These are phyloP conservation scores for Elsinoe ampelina DNA, from an alignment of 2,329 filamentous ascomycete species.

Conservation along the genomic window DNA sequence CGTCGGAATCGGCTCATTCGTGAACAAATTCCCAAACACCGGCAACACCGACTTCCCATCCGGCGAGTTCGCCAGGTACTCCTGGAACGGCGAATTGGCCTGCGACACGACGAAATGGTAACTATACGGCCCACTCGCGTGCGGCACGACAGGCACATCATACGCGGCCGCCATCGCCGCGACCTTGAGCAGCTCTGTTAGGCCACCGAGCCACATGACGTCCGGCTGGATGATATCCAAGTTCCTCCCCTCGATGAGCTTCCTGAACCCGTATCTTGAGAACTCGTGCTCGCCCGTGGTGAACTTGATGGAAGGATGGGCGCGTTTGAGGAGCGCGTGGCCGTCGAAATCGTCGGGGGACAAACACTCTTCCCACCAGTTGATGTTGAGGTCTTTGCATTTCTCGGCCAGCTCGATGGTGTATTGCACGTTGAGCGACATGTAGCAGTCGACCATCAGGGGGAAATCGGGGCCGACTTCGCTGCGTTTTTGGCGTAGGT, in stretches of 20 bases:
- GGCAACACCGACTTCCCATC: constrained; percentile 84
- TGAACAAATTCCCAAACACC: constrained; percentile 84
- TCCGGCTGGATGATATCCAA: constrained; percentile 92
- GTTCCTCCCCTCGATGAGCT: constrained; percentile 83
- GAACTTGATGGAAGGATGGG: constrained; percentile 84
- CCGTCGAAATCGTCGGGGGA: constrained; percentile 88
- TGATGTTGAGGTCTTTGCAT: constrained; percentile 74
- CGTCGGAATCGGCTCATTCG: constrained; percentile 80
- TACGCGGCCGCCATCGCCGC: constrained; percentile 84
- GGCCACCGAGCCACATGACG: constrained; percentile 92
- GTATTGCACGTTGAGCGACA: constrained; percentile 87
- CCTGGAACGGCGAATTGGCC: constrained; percentile 87
- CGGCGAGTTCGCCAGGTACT: constrained; percentile 87
- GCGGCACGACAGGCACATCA: constrained; percentile 90
- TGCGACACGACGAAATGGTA: constrained; percentile 96
- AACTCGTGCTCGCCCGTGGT: constrained; percentile 96
- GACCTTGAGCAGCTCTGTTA: constrained; percentile 87
- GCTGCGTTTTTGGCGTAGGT: constrained; percentile 74
- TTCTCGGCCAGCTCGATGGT: constrained; percentile 84
- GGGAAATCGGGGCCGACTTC: constrained; percentile 83
- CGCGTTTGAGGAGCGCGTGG: constrained; percentile 79
- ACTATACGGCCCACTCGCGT: constrained; percentile 86
- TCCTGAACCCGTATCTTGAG: constrained; percentile 87
- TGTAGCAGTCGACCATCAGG: constrained; percentile 93
- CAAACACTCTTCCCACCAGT: constrained; percentile 96